Conservation (phyloP, 192 early-diverging fungal genomes). For the Mortierella alpina region DNA sequence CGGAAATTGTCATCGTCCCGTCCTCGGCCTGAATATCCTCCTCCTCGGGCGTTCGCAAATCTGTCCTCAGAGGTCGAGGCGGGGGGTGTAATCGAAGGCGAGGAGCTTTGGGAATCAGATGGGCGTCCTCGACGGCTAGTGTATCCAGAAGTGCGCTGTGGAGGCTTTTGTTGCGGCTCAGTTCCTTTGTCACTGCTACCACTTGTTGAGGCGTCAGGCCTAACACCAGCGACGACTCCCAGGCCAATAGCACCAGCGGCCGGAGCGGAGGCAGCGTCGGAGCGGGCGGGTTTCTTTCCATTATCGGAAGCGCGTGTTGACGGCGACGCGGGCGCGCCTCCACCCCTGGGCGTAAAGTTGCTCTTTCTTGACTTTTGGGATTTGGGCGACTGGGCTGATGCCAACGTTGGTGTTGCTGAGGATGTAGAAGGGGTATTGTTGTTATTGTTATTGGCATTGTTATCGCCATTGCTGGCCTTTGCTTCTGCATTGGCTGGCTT, state of each 20-base stretch:
- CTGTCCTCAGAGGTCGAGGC: neutral
- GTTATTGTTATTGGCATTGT: constrained; percentile 1
- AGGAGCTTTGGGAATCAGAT: too few relatives aligned
- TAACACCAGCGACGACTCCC: neutral
- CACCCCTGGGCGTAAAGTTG: constrained; percentile 1
- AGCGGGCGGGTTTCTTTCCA: neutral
- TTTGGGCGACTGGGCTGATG: neutral
- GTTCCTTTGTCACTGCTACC: too few relatives aligned
- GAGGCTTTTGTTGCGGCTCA: too few relatives aligned
- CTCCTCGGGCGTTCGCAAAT: constrained; percentile 8
- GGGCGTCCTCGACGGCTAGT: too few relatives aligned
- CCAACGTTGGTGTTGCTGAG: neutral
- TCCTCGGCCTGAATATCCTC: neutral
- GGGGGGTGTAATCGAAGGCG: neutral
- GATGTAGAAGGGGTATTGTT: neutral
- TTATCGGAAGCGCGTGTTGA: constrained; percentile 1
- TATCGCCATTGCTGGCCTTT: neutral
- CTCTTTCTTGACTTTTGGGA: neutral
- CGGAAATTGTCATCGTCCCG: neutral
- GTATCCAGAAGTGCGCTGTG: too few relatives aligned
- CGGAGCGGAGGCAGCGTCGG: neutral
- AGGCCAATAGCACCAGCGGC: neutral
- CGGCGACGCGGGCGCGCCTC: neutral
- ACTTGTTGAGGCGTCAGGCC: neutral
- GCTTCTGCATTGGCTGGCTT: neutral